These are phyloP conservation scores for Sarocladium strictum DNA, from an alignment of 2,329 filamentous ascomycete genomes.

Conservation along the genomic window DNA sequence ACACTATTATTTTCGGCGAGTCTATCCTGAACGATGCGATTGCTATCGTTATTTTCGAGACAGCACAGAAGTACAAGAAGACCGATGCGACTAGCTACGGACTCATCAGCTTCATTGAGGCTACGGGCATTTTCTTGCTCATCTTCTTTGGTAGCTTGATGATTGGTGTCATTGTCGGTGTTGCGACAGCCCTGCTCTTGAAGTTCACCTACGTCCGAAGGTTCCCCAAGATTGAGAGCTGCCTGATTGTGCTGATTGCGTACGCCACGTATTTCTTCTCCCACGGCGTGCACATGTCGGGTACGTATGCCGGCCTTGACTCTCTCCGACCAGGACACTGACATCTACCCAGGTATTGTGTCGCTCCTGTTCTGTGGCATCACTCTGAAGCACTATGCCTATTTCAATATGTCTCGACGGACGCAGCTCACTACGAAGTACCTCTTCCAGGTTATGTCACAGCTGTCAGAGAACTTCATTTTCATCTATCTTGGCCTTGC, in stretches of 20 bases:
- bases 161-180: constrained; percentile 82
- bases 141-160: constrained; percentile 93
- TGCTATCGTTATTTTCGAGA: constrained; percentile 97
- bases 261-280: constrained; percentile 98
- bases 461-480: constrained; percentile 98
- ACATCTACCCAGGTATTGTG: constrained; percentile 66
- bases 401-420: constrained; percentile 98
- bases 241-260: constrained; percentile 84
- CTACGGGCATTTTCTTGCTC: constrained; percentile 87
- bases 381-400: constrained; percentile 96
- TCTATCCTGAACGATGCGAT: constrained; percentile 98
- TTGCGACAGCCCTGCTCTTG: constrained; percentile 77
- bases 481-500: constrained; percentile 97
- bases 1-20: constrained; percentile 98
- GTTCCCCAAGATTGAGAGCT: constrained; percentile 95
- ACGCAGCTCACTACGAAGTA: constrained; percentile 98
- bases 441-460: constrained; percentile 88
- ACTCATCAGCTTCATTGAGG: constrained; percentile 79
- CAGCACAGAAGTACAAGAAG: constrained; percentile 84
- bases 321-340: background rate
- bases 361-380: constrained; percentile 97
- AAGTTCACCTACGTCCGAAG: constrained; percentile 93
- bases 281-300: constrained; percentile 91
- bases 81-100: constrained; percentile 67
- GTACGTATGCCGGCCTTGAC: constrained; percentile 45